Evolutionary conservation across 345 rosid species (phyloP).

Genomic region (sweet orange (Citrus sinensis)): DVS_A1.0 CM039168.1:28500001-28500500

Average conservation of each 20-base stretch:
- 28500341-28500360: not conserved
- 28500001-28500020: not conserved
- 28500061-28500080: not conserved
- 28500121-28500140: not conserved
- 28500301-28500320: not conserved
- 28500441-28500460: not conserved
- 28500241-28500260: conserved; percentile 30
- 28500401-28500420: not conserved
- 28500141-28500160: conserved; percentile 89
- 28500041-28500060: not conserved
- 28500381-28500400: not conserved
- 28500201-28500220: conserved; percentile 77
- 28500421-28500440: not conserved
- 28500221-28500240: conserved; percentile 97
- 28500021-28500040: not conserved
- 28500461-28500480: not conserved
- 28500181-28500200: conserved; percentile 78
- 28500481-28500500: not conserved
- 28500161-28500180: conserved; percentile 91
- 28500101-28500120: conserved; percentile 7
- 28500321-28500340: not conserved
- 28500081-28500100: not conserved
- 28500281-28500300: not conserved
- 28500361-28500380: not conserved
- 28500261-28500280: not conserved